Evolutionary conservation across 176 grass and related monocot genomes (phyloP).

Genomic region (Calamus simplicifolius): DNA sequence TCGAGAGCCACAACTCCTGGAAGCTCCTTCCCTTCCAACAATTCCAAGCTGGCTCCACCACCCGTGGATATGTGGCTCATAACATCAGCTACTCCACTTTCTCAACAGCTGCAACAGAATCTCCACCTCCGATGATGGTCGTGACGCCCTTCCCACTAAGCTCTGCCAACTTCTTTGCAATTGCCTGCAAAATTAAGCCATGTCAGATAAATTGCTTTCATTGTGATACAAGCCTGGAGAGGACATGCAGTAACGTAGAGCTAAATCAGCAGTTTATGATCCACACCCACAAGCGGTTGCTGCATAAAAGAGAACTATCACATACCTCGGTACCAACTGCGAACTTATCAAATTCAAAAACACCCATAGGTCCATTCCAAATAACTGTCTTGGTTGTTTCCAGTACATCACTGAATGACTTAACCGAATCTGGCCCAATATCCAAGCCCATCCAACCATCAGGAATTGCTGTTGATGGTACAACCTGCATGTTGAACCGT

Average conservation of each 20-base stretch:
- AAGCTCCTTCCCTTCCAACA: conserved; percentile 49
- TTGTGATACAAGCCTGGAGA: no score
- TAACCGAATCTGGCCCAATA: conserved; percentile 31
- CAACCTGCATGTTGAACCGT: conserved; percentile 18
- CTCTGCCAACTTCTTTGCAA: conserved; percentile 42
- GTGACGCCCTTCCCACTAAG: conserved; percentile 31
- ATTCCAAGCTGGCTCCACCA: conserved; percentile 41
- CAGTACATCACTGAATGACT: conserved; percentile 31
- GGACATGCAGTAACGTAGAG: no score
- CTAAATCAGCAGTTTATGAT: no score
- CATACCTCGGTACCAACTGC: conserved; percentile 35
- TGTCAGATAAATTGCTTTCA: no score
- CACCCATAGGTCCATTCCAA: conserved; percentile 55
- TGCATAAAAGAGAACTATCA: background rate
- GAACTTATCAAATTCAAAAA: conserved; percentile 48
- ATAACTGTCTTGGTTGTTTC: conserved; percentile 47
- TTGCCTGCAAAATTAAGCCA: conserved; percentile 19
- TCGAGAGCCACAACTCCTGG: conserved; percentile 34
- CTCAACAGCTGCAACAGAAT: conserved; percentile 39
- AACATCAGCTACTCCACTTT: conserved; percentile 23
- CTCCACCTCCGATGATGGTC: conserved; percentile 38
- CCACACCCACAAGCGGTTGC: no score
- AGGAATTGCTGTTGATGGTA: conserved; percentile 33
- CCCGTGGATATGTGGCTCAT: conserved; percentile 53
- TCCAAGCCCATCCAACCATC: conserved; percentile 45